Conservation (phyloP, 2,329 filamentous ascomycete genomes). For the Penicillium sp. region DNA sequence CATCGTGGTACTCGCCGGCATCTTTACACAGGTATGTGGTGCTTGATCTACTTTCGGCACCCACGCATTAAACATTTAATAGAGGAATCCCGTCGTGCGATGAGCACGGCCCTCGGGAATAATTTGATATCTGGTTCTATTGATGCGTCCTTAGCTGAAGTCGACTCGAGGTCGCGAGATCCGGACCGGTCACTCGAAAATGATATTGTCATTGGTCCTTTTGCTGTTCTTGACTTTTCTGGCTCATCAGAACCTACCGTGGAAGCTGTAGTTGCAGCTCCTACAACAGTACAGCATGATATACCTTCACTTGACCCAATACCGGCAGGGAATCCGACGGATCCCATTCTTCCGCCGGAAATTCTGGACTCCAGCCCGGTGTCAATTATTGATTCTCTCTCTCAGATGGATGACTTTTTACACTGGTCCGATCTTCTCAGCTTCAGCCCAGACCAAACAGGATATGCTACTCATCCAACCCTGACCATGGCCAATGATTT, state of each 20-base stretch:
- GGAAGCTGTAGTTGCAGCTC: background rate
- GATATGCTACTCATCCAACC: constrained; percentile 17
- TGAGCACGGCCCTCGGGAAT: constrained; percentile 34
- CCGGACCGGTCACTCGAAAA: constrained; percentile 13
- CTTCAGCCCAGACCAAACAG: constrained; percentile 29
- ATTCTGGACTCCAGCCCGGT: constrained; percentile 14
- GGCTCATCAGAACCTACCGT: background rate
- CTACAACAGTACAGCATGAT: background rate
- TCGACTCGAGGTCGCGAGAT: constrained; percentile 34
- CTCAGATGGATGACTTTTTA: constrained; percentile 34
- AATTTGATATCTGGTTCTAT: constrained; percentile 35
- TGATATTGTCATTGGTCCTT: constrained; percentile 36
- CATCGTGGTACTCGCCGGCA: constrained; percentile 31
- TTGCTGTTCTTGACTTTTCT: constrained; percentile 34
- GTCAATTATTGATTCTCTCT: constrained; percentile 26
- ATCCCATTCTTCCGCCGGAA: constrained; percentile 5
- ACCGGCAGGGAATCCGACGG: background rate
- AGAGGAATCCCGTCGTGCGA: constrained; percentile 36
- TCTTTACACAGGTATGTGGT: constrained; percentile 35
- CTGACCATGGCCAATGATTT: constrained; percentile 20
- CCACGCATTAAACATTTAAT: too few species aligned
- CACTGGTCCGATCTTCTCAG: constrained; percentile 41
- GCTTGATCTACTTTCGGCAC: background rate
- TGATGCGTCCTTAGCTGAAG: constrained; percentile 37
- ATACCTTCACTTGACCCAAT: background rate